phyloP scores from a whole-genome alignment of 345 rosid species.

The Gossypium anomalum region DNA sequence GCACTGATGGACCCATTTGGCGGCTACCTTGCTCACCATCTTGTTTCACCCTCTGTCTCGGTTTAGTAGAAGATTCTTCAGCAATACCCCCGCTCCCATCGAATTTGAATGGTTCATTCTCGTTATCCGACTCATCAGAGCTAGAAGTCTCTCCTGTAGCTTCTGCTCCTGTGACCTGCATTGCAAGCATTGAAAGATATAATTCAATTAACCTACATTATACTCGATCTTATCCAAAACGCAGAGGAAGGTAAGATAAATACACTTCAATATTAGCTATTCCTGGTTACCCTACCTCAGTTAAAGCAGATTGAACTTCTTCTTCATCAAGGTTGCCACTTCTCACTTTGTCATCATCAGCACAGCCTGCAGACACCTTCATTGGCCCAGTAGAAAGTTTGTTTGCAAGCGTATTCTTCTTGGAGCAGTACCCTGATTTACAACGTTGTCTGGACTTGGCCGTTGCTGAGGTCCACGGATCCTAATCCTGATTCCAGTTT shows the following conservation, averaged over 20 bases:
- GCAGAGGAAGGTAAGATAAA: not conserved
- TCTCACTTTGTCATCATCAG: conserved; percentile 13
- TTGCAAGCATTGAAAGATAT: not conserved
- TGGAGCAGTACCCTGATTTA: conserved; percentile 52
- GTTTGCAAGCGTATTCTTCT: conserved; percentile 54
- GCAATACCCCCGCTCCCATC: conserved; percentile 16
- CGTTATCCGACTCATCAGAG: not conserved
- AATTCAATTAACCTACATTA: not conserved
- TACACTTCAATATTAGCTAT: not conserved
- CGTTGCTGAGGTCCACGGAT: conserved; percentile 33
- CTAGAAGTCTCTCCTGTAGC: not conserved
- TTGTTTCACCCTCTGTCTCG: conserved; percentile 25
- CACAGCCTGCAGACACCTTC: conserved; percentile 3
- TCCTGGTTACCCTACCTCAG: conserved; percentile 35
- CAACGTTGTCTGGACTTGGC: conserved; percentile 19
- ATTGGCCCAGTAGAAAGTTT: not conserved
- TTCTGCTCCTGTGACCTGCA: conserved; percentile 33
- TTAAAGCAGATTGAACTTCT: conserved; percentile 34
- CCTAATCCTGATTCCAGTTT: conserved; percentile 62
- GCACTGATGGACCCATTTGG: conserved; percentile 11
- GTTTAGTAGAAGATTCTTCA: conserved; percentile 20
- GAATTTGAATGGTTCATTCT: conserved; percentile 1
- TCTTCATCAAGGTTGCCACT: conserved; percentile 29
- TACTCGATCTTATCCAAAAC: not conserved
- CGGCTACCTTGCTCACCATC: conserved; percentile 1